Evolutionary conservation across 495 filamentous ascomycete species (phyloP).

Genomic region (Aspergillus ellipticus): DNA sequence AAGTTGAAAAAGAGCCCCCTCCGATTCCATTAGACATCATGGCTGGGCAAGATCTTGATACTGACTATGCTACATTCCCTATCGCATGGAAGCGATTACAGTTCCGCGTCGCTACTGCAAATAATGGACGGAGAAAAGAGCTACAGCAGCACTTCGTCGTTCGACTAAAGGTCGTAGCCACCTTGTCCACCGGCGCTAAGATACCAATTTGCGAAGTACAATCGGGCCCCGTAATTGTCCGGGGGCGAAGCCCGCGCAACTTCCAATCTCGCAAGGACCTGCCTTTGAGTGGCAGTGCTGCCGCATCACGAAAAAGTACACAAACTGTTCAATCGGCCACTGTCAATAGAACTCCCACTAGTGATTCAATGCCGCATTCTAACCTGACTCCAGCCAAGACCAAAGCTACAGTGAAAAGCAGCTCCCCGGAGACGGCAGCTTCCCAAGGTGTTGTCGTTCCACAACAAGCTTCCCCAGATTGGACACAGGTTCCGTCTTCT

Average conservation of each 20-base stretch:
- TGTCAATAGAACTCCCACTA: constrained; percentile 45
- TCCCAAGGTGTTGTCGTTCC: constrained; percentile 34
- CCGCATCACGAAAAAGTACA: constrained; percentile 57
- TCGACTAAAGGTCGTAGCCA: constrained; percentile 68
- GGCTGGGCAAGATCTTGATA: constrained; percentile 71
- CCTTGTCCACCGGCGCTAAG: constrained; percentile 64
- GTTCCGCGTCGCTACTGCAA: constrained; percentile 87
- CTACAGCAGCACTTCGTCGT: constrained; percentile 80
- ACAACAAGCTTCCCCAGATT: constrained; percentile 35
- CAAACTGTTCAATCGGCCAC: constrained; percentile 32
- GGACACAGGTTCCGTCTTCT: constrained; percentile 36
- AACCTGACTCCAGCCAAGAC: constrained; percentile 52
- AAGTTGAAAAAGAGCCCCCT: constrained; percentile 61
- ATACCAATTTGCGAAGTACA: constrained; percentile 66
- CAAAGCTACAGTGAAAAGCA: constrained; percentile 45
- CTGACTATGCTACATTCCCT: constrained; percentile 74
- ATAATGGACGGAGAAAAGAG: constrained; percentile 74
- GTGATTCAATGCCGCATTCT: constrained; percentile 39
- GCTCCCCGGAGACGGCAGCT: constrained; percentile 38
- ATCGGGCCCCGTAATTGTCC: constrained; percentile 73
- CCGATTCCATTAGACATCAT: constrained; percentile 71
- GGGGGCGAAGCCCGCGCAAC: constrained; percentile 74
- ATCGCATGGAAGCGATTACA: constrained; percentile 89
- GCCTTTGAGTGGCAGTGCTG: constrained; percentile 66
- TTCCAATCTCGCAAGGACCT: constrained; percentile 76